A percentile compares a stretch with the other conserved stretches of the same genome.
Conservation (phyloP, 345 rosid species). For the Linum lewisii region DNA sequence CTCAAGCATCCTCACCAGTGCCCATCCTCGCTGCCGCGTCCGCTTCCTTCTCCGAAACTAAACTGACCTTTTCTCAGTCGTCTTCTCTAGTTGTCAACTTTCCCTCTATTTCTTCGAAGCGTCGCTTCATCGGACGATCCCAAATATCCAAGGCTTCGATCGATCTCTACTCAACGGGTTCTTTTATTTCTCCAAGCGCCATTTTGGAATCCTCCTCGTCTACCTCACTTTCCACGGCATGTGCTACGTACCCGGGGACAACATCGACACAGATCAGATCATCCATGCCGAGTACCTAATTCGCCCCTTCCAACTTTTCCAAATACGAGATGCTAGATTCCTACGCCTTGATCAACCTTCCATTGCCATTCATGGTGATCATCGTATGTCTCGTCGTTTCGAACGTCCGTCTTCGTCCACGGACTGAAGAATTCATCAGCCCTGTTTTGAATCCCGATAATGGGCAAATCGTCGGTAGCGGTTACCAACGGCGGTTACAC, state of each 20-base stretch:
- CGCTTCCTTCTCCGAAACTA: slow-evolving; percentile 10
- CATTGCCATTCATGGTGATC: too few species aligned
- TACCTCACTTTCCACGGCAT: slow-evolving; percentile 53
- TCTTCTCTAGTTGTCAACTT: slow-evolving; percentile 15
- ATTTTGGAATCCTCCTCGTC: slow-evolving; percentile 15
- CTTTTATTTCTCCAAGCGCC: slow-evolving; percentile 18
- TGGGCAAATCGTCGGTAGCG: too few species aligned
- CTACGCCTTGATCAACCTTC: slow-evolving; percentile 70
- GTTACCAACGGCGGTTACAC: too few species aligned
- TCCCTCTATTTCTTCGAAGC: slow-evolving; percentile 3
- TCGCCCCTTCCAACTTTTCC: slow-evolving; percentile 67
- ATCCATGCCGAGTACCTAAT: slow-evolving; percentile 87
- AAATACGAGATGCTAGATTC: slow-evolving; percentile 84
- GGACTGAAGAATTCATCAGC: too few species aligned
- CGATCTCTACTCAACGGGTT: background rate
- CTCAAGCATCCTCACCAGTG: background rate
- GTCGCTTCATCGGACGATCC: slow-evolving; percentile 2
- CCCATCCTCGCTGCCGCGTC: slow-evolving; percentile 7
- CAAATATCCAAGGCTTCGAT: slow-evolving; percentile 9
- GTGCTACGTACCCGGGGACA: slow-evolving; percentile 87
- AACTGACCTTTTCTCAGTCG: slow-evolving; percentile 14
- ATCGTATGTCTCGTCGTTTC: too few species aligned
- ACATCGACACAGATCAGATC: slow-evolving; percentile 95
- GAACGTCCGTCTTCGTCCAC: too few species aligned
- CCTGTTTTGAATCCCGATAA: too few species aligned